Evolutionary conservation across 2,329 filamentous ascomycete species (phyloP).

Genomic region (Colletotrichum gigasporum): DNA sequence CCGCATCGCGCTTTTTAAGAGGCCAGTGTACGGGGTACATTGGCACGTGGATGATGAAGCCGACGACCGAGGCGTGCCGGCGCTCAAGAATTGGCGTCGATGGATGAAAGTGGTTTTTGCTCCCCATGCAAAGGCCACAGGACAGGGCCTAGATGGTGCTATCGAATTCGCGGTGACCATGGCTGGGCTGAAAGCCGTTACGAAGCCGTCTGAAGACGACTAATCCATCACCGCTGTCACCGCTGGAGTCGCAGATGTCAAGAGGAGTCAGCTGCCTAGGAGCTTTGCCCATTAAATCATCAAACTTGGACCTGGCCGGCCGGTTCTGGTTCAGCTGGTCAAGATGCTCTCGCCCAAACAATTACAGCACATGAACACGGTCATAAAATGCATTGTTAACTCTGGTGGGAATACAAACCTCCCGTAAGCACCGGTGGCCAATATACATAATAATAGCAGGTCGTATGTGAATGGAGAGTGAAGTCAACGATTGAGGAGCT

Average conservation of each 20-base stretch:
- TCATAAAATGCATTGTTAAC: too few relatives aligned
- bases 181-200: constrained; percentile 63
- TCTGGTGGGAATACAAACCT: too few relatives aligned
- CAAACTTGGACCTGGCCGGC: too few relatives aligned
- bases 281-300: too few relatives aligned
- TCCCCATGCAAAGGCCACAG: constrained; percentile 71
- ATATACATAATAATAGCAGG: too few relatives aligned
- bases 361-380: too few relatives aligned
- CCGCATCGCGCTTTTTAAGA: constrained; percentile 82
- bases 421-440: too few relatives aligned
- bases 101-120: constrained; percentile 93
- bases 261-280: too few relatives aligned
- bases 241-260: neutral
- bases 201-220: constrained; percentile 21
- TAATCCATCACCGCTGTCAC: neutral
- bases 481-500: neutral
- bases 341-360: too few relatives aligned
- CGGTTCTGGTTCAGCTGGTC: too few relatives aligned
- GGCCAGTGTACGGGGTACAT: constrained; percentile 60
- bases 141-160: constrained; percentile 58
- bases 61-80: constrained; percentile 51
- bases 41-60: constrained; percentile 48
- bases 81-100: constrained; percentile 71
- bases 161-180: constrained; percentile 80
- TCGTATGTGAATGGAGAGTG: neutral